These are phyloP conservation scores for Roridomyces roridus DNA, from an alignment of 768 basidiomycete genomes.

Conservation along the genomic window DNA sequence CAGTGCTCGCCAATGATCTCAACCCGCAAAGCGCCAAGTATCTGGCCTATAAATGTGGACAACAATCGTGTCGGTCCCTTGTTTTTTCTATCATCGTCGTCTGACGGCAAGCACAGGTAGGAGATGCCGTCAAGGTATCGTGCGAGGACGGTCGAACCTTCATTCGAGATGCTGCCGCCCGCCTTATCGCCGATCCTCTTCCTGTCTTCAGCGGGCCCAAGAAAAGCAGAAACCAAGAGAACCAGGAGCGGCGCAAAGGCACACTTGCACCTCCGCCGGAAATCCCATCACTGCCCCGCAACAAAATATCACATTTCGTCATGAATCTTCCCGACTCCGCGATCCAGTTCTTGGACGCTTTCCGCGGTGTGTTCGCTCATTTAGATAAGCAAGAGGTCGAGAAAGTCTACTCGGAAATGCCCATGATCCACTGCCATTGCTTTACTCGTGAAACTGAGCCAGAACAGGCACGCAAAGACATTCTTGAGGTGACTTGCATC, in stretches of 20 bases:
- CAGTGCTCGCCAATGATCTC: constrained; percentile 90
- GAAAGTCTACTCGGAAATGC: constrained; percentile 69
- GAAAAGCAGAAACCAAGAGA: constrained; percentile 51
- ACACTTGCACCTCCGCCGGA: constrained; percentile 21
- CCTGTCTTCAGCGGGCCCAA: constrained; percentile 57
- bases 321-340: constrained; percentile 98
- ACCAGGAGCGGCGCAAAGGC: constrained; percentile 44
- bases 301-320: constrained; percentile 83
- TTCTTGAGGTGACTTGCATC: constrained; percentile 67
- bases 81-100: constrained; percentile 1
- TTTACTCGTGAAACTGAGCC: constrained; percentile 87
- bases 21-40: constrained; percentile 90
- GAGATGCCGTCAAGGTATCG: constrained; percentile 68
- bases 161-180: constrained; percentile 64
- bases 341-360: constrained; percentile 88
- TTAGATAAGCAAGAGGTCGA: constrained; percentile 42
- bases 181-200: constrained; percentile 71
- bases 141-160: constrained; percentile 90
- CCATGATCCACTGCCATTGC: constrained; percentile 95
- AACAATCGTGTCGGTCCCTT: constrained; percentile 59
- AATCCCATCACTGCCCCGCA: constrained; percentile 45
- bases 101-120: constrained; percentile 56
- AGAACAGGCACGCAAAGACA: constrained; percentile 75
- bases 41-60: constrained; percentile 69
- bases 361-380: constrained; percentile 69